Base-by-base conservation (phyloP, 208 protist genomes). In the Leishmania arabica region DNA sequence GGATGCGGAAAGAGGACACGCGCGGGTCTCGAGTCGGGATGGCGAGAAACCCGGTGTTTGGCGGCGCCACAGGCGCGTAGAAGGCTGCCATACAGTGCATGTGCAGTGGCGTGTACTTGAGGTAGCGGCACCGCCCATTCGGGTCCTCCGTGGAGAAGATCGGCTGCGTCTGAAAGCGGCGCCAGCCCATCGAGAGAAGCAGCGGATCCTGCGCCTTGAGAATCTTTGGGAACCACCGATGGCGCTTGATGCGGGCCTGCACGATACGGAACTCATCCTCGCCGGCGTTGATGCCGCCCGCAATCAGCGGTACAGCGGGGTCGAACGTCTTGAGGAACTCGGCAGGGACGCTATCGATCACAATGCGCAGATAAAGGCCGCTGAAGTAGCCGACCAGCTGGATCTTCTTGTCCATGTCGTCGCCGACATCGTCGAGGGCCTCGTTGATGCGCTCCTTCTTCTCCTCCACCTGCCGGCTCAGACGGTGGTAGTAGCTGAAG, bases 91-190 rank as follows among this genome's bases (percentile, higher is more conserved):
- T 77, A 84, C 99, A 99, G 92, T 99, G 99, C 97, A 99, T 99
- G 87, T 99, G 98, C 82, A 99, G 87, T 6, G 99, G 99, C 11
- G 99, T 99, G 92, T 99, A 99, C 90, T 99, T 99, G 31, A 99
- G 90, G 87, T 99, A 98, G 19, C 99, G 91, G 79, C 98, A 92
- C 40, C 99, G 93, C 31, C 96, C 95, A 83, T 99, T 99, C 56
- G 97, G 91, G 81, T 99, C 99, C 88, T 99, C 94, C 45, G 97
- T 95, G 65, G 96, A 95, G 84, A 98, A 99, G 75, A 98, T 93
- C 31, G 98, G 97, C 85, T 98, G 92, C 47, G 97, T 98, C 84
- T 98, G 99, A 90, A 99, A 99, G 68, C 99, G 92, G 6, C 99
- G 89, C 99, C 99, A 99, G 31, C 99, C 99, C 83, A 99, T 92